Conservation (phyloP, 176 grass and related monocot genomes). For the Musa schizocarpa region DNA sequence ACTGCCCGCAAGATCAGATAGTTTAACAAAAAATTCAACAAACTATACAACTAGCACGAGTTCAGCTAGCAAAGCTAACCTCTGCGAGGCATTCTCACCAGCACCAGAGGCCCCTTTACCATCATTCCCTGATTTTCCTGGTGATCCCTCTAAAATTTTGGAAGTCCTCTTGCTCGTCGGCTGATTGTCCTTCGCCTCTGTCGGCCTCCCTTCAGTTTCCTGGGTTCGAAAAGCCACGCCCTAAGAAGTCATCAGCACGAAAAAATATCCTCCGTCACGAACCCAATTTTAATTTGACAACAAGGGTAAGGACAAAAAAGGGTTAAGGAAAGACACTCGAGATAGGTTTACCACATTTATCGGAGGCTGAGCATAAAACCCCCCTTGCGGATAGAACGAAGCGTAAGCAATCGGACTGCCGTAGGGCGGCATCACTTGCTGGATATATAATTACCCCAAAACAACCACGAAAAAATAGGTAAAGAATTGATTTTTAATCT, state of each 20-base stretch:
- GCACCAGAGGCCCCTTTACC: slow-evolving; percentile 18
- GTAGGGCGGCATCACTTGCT: slow-evolving; percentile 52
- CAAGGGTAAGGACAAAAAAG: neutral
- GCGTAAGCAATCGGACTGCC: slow-evolving; percentile 64
- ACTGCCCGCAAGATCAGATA: slow-evolving; percentile 23
- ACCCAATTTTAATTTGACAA: neutral
- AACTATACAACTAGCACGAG: neutral
- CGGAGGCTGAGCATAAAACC: slow-evolving; percentile 75
- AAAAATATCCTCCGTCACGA: slow-evolving; percentile 11
- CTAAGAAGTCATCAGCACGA: slow-evolving; percentile 15
- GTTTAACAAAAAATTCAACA: slow-evolving; percentile 12
- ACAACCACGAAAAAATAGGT: neutral
- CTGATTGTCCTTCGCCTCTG: slow-evolving; percentile 48
- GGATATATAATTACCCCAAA: neutral
- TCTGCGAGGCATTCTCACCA: slow-evolving; percentile 53
- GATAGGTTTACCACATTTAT: slow-evolving; percentile 55
- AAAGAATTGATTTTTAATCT: too few relatives aligned
- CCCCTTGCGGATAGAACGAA: slow-evolving; percentile 42
- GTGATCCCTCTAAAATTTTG: slow-evolving; percentile 49
- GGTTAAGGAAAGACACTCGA: neutral
- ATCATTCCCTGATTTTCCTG: slow-evolving; percentile 5
- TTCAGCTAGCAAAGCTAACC: slow-evolving; percentile 30
- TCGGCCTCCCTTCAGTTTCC: slow-evolving; percentile 33
- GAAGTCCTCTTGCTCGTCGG: slow-evolving; percentile 27
- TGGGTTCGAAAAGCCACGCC: slow-evolving; percentile 42